These are phyloP conservation scores for Globisporangium iwayamae DNA, from an alignment of 352 stramenopile species.

Conservation along the genomic window DNA sequence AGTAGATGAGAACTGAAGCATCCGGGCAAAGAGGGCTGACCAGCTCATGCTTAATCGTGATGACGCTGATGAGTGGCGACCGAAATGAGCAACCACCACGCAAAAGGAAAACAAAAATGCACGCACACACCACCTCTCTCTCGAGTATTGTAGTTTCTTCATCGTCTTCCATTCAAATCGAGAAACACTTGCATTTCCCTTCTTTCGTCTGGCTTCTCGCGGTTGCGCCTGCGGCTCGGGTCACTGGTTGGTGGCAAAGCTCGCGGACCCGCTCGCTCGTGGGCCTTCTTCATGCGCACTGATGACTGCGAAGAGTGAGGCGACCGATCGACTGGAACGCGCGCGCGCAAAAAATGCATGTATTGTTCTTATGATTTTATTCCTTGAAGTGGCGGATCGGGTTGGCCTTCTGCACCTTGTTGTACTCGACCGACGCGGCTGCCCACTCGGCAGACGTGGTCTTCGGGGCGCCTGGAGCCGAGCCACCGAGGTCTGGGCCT, in stretches of 20 bases:
- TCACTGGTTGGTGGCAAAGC: no score
- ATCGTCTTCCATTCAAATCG: slow-evolving; percentile 3
- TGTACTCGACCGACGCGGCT: slow-evolving; percentile 73
- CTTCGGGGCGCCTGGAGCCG: slow-evolving; percentile 43
- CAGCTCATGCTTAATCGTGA: no score
- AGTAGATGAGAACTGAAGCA: neutral
- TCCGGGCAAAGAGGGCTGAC: neutral
- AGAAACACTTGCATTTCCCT: slow-evolving; percentile 2
- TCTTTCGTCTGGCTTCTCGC: slow-evolving; percentile 1
- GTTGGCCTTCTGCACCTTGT: slow-evolving; percentile 78
- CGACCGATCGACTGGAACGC: neutral
- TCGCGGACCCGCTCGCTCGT: no score
- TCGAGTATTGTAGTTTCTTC: neutral
- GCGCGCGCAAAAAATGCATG: slow-evolving; percentile 12
- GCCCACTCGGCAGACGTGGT: slow-evolving; percentile 78
- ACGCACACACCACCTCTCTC: slow-evolving; percentile 1
- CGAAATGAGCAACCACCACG: neutral
- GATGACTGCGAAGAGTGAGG: neutral
- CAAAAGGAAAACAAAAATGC: neutral
- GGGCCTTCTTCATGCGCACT: neutral
- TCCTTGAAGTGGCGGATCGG: slow-evolving; percentile 81
- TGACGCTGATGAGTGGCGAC: no score
- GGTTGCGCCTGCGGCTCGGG: no score
- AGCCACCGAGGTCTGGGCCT: slow-evolving; percentile 66
- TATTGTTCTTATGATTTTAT: slow-evolving; percentile 34